Base-by-base conservation (phyloP, 495 filamentous ascomycete species). In the Daldinia vernicosa region DNA sequence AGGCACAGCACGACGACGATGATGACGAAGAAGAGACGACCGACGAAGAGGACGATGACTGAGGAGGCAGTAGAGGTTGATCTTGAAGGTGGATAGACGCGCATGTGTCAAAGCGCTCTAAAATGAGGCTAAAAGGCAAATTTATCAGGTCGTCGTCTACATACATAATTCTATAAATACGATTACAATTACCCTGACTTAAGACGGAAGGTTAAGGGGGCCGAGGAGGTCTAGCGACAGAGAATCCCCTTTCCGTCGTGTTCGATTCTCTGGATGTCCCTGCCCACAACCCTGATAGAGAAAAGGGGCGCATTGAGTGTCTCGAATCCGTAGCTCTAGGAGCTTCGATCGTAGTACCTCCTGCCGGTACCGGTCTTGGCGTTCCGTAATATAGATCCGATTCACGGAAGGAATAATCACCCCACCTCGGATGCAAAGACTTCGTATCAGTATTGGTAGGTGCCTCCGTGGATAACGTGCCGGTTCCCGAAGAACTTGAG, bases 381-480 rank as follows among this genome's bases (percentile, higher is more conserved):
- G 6, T 45, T 8, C 67, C 53, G 33, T 70, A 70, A 37, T 60
- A 66, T 30, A 70, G 55, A 17, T 70, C 67, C 7, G 67, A 66
- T 45, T 70, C 67, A 26, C 67, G 61, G 17, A 70, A 70, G 1
- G 67, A 70, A 24, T 70, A 70, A 40, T 70, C 67, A 14, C 56
- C 52, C 61, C 67, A 70, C 40, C 53, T 54, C 26, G 67, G 67
- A 66, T 65, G 67, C 24, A 61, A 22, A 6, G 54, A 64, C 9
- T 15, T 39, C 33, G 61, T 58, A 24, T 33, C 43, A 17, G 39
- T 53, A 50, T 92, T 87, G 26, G 93, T 43, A 43, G 15, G 15
- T 6, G 39, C 6, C 39, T 15, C 39, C 6, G 39, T n/a, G 37
- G n/a, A 43, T 19, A 17, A 19, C 19, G 39, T 17, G 6, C n/a